Conservation (phyloP, 345 rosid genomes). For the Chamaenerion angustifolium region DNA sequence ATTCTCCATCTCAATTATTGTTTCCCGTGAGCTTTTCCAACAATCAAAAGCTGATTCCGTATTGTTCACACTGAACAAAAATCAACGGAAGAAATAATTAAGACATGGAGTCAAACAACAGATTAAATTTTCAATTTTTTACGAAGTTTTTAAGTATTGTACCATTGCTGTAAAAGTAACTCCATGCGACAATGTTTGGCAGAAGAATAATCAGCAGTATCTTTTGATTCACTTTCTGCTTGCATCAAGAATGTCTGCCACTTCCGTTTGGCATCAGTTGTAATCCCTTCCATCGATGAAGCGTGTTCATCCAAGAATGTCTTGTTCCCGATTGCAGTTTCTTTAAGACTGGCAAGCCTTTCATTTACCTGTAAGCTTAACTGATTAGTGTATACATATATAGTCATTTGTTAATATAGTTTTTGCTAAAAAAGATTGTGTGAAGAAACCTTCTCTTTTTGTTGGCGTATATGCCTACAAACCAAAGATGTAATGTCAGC, state of each 20-base stretch:
- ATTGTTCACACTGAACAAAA: constrained; percentile 43
- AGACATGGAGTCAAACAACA: background rate
- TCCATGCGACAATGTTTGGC: constrained; percentile 96
- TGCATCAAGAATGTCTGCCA: constrained; percentile 71
- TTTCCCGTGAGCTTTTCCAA: constrained; percentile 36
- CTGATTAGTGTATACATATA: constrained; percentile 12
- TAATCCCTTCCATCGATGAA: constrained; percentile 40
- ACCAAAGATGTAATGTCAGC: constrained; percentile 68
- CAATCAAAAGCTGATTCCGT: constrained; percentile 63
- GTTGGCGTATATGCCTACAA: constrained; percentile 55
- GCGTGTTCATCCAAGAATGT: constrained; percentile 51
- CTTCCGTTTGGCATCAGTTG: constrained; percentile 83
- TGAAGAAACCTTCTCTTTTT: constrained; percentile 48
- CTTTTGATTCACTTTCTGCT: constrained; percentile 65
- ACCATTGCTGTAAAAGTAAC: constrained; percentile 70
- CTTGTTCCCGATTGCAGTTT: constrained; percentile 43
- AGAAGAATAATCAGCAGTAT: constrained; percentile 55
- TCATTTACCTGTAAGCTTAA: constrained; percentile 59
- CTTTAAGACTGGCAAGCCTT: constrained; percentile 54
- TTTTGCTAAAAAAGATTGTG: background rate
- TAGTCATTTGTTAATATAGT: too few species aligned
- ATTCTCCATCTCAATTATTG: constrained; percentile 42
- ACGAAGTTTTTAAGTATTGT: constrained; percentile 1
- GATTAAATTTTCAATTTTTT: background rate
- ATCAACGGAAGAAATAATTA: background rate